Evolutionary conservation across 345 rosid genomes (phyloP).

Genomic region (Capsella bursapastoris): DNA sequence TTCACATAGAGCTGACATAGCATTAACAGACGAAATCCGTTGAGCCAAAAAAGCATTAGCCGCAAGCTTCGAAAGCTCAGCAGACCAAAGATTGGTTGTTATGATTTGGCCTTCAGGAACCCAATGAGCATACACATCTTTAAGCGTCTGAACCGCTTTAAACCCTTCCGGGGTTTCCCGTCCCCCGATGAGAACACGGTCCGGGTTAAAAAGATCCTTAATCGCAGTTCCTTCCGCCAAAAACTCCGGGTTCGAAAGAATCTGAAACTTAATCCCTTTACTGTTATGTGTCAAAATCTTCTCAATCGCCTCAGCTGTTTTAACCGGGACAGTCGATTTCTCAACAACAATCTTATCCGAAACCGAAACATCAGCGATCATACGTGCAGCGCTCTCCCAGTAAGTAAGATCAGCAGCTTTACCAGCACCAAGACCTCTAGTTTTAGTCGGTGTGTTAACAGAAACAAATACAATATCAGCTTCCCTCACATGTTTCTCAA

Average conservation of each 20-base stretch:
- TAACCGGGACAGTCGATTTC: conserved; percentile 89
- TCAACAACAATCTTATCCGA: conserved; percentile 85
- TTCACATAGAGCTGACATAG: conserved; percentile 88
- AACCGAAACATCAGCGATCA: conserved; percentile 82
- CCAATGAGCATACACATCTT: conserved; percentile 84
- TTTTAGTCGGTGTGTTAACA: conserved; percentile 84
- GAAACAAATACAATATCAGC: conserved; percentile 84
- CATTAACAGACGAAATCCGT: conserved; percentile 83
- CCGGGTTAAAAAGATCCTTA: conserved; percentile 69
- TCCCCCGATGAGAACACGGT: conserved; percentile 84
- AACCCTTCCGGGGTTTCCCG: conserved; percentile 74
- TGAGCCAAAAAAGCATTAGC: conserved; percentile 91
- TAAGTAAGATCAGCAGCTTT: conserved; percentile 86
- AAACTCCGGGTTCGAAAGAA: conserved; percentile 87
- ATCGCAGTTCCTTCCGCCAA: conserved; percentile 91
- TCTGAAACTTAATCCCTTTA: conserved; percentile 82
- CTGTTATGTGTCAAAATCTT: conserved; percentile 76
- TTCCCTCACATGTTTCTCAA: conserved; percentile 73
- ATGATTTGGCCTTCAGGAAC: conserved; percentile 71
- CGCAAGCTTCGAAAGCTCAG: conserved; percentile 89
- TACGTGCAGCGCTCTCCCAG: conserved; percentile 91
- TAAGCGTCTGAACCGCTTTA: conserved; percentile 66
- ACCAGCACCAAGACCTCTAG: conserved; percentile 85
- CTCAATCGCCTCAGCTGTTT: conserved; percentile 88
- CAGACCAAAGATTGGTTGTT: conserved; percentile 85